Evolutionary conservation across 1,284 basidiomycete genomes (phyloP).

Genomic region (Sporisorium exsertum): DNA sequence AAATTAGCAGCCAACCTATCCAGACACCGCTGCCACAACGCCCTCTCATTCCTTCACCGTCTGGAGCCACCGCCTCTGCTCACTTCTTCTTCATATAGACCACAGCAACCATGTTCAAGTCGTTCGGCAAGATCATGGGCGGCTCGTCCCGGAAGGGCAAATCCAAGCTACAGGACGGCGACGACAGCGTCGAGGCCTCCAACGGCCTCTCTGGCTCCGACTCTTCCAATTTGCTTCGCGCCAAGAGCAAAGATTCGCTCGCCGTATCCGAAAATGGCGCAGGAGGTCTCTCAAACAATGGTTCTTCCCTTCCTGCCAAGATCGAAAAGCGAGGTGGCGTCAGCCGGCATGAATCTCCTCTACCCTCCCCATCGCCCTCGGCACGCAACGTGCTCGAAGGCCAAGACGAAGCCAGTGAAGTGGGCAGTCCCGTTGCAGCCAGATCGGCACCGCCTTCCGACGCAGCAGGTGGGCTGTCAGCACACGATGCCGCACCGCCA

Average conservation of each 20-base stretch:
- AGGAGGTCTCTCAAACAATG: slow-evolving; percentile 14
- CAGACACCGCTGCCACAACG: background rate
- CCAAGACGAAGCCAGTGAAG: slow-evolving; percentile 30
- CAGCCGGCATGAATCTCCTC: slow-evolving; percentile 61
- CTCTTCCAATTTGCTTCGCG: slow-evolving; percentile 38
- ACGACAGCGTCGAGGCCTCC: slow-evolving; percentile 29
- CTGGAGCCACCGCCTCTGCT: background rate
- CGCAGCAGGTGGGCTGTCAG: slow-evolving; percentile 18
- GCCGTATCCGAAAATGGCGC: slow-evolving; percentile 29
- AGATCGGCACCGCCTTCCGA: slow-evolving; percentile 26
- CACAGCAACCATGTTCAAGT: slow-evolving; percentile 61
- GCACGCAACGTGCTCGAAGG: slow-evolving; percentile 49
- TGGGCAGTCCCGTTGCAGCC: slow-evolving; percentile 29
- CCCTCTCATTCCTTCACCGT: background rate
- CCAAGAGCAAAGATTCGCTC: slow-evolving; percentile 41
- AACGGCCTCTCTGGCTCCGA: slow-evolving; percentile 45
- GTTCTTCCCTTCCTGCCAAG: slow-evolving; percentile 44
- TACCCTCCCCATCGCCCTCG: slow-evolving; percentile 61
- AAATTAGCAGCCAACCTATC: background rate
- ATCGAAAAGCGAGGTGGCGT: slow-evolving; percentile 64
- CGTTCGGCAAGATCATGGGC: slow-evolving; percentile 66
- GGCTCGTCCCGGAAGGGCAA: slow-evolving; percentile 64
- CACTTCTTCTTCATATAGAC: background rate
- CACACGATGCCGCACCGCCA: slow-evolving; percentile 30
- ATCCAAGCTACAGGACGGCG: slow-evolving; percentile 52